Evolutionary conservation across 2,329 filamentous ascomycete species (phyloP).

Genomic region (Xylariales sp.): DNA sequence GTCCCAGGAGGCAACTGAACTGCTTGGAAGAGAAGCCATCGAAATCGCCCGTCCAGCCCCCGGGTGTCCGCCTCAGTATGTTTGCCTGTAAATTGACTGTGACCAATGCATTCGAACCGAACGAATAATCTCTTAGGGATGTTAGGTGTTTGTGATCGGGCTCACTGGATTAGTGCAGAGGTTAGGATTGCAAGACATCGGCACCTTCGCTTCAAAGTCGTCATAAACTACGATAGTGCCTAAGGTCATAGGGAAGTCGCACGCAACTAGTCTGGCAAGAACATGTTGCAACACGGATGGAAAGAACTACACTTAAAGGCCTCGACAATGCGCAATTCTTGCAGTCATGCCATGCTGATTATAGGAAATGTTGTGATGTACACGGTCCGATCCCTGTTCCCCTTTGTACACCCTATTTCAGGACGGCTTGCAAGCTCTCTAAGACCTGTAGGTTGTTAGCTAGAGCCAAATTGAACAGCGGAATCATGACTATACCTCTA

Average conservation of each 20-base stretch:
- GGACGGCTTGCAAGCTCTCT: constrained; percentile 73
- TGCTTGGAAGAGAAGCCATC: background rate
- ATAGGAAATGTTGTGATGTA: constrained; percentile 34
- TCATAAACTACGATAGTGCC: too few species aligned
- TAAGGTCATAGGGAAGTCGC: too few species aligned
- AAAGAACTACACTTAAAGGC: constrained; percentile 14
- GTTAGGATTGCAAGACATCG: too few species aligned
- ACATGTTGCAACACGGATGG: constrained; percentile 5
- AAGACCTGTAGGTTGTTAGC: constrained; percentile 59
- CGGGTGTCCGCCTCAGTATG: too few species aligned
- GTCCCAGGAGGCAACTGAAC: background rate
- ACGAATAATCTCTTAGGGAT: too few species aligned
- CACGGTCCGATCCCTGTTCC: constrained; percentile 27
- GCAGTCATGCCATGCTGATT: constrained; percentile 20
- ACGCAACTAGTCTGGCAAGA: too few species aligned
- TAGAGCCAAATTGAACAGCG: constrained; percentile 3
- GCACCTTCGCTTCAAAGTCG: too few species aligned
- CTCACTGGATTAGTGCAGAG: too few species aligned
- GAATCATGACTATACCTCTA: constrained; percentile 64
- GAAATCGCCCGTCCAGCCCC: background rate
- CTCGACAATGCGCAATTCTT: constrained; percentile 20
- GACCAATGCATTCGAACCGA: too few species aligned
- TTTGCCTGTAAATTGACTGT: too few species aligned
- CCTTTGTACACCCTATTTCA: constrained; percentile 66
- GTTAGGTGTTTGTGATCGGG: too few species aligned